Base-by-base conservation (phyloP, 1,284 basidiomycete species). In the Apiotrichum porosum region DNA sequence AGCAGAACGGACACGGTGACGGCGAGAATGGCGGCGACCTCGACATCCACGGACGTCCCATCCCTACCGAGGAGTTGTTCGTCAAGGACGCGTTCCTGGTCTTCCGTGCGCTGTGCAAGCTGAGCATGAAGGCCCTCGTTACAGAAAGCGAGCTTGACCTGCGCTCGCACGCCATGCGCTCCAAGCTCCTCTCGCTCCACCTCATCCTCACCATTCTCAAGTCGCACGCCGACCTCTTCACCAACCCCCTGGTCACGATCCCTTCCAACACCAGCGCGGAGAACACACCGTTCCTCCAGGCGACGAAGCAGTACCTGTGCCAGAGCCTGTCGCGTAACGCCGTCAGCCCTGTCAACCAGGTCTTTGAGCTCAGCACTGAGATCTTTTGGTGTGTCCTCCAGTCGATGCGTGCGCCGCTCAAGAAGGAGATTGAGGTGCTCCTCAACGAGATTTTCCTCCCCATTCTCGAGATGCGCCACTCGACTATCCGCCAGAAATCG, bases 401-500 rank as follows among this genome's bases (percentile, higher is more conserved):
- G 42, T 89, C 89, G 6, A 86, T 99, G 84, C 82, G 95, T 26
- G 91, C 90, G 24, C 95, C 91, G 75, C 81, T 99, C 55, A 99
- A 99, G 89, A 97, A 97, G 86, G 97, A 99, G 75, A 97, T 98
- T 56, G 95, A 97, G 72, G 93, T 99, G 32, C 78, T 99, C 28
- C 75, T 99, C 47, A 95, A 97, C 67, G 95, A 99, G 69, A 99
- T 99, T 62, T 99, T 98, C 77, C 83, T 99, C 51, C 95, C 95
- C 2, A 97, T 99, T 44, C 77, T 99, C 42, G 95, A 99, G 76
- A 97, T 99, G 93, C 84, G 86, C 63, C 97, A 88, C 18, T 90
- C 94, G 10, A 95, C 93, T 0, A 77, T 95, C 44, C 90, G 89
- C 65, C 95, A 97, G 68, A 97, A 97, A 74, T 86, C 85, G 6